Conservation (phyloP, 2,329 filamentous ascomycete species). For the Fusarium veterinarium region DNA sequence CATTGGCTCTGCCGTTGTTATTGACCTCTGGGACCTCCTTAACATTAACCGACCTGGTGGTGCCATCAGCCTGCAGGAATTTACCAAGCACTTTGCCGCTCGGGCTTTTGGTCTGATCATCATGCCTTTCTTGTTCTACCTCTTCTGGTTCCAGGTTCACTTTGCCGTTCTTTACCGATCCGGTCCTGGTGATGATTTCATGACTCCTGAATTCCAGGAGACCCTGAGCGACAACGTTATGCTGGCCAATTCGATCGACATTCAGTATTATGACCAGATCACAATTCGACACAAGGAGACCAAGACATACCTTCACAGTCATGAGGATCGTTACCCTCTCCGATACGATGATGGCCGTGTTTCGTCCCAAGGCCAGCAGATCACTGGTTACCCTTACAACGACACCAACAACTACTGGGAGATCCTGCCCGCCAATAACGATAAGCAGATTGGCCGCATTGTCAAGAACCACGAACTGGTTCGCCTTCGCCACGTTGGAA, state of each 20-base stretch:
- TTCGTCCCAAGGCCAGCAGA: conserved; percentile 96
- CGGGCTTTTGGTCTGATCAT: conserved; percentile 87
- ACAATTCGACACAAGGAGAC: conserved; percentile 96
- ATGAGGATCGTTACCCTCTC: conserved; percentile 87
- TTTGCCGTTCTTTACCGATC: conserved; percentile 90
- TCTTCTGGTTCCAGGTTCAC: conserved; percentile 99
- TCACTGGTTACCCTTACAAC: conserved; percentile 97
- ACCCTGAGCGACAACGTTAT: conserved; percentile 95
- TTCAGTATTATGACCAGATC: conserved; percentile 91
- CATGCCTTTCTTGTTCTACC: conserved; percentile 95
- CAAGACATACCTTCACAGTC: conserved; percentile 94
- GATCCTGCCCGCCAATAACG: conserved; percentile 77
- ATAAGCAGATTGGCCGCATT: conserved; percentile 67
- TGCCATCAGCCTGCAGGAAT: conserved; percentile 80
- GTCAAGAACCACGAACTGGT: conserved; percentile 89
- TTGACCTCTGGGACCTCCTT: conserved; percentile 95
- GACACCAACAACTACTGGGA: conserved; percentile 99
- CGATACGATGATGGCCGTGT: conserved; percentile 98
- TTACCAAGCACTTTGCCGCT: conserved; percentile 89
- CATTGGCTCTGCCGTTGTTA: conserved; percentile 90
- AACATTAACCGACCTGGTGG: conserved; percentile 88
- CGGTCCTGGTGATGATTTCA: conserved; percentile 97
- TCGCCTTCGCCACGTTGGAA: conserved; percentile 86
- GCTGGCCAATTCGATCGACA: conserved; percentile 84
- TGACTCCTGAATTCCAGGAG: conserved; percentile 98